These are phyloP conservation scores for Tremella yokohamensis DNA, from an alignment of 768 basidiomycete genomes.

Conservation along the genomic window DNA sequence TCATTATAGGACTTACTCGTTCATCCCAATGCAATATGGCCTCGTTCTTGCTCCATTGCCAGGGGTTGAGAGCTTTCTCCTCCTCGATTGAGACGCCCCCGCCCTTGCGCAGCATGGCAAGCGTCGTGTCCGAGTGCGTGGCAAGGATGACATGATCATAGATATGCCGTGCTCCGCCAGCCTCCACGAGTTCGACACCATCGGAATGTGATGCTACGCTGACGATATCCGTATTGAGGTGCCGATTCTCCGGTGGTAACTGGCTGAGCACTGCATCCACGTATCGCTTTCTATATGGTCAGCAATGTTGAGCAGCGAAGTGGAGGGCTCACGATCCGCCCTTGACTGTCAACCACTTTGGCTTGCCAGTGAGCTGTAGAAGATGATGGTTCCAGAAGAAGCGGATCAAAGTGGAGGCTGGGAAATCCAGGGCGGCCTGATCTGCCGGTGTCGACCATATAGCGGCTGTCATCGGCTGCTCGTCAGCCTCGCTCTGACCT, in stretches of 20 bases:
- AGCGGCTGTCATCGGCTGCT: constrained; percentile 72
- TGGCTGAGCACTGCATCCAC: constrained; percentile 62
- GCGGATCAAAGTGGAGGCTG: constrained; percentile 65
- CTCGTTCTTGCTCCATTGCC: constrained; percentile 67
- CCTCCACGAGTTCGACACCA: constrained; percentile 56
- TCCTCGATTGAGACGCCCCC: constrained; percentile 58
- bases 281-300: constrained; percentile 58
- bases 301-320: neutral
- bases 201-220: constrained; percentile 50
- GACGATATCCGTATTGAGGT: constrained; percentile 61
- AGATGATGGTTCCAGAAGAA: constrained; percentile 74
- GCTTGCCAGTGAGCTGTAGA: constrained; percentile 67
- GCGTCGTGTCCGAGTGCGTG: constrained; percentile 63
- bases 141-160: constrained; percentile 74
- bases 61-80: constrained; percentile 58
- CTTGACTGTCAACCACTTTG: constrained; percentile 67
- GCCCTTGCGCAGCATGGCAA: constrained; percentile 55
- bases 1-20: constrained; percentile 53
- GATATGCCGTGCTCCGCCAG: constrained; percentile 53
- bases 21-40: constrained; percentile 66
- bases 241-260: constrained; percentile 59
- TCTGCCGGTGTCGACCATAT: constrained; percentile 76
- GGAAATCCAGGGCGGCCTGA: constrained; percentile 67
- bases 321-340: constrained; percentile 64
- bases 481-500: neutral